phyloP scores from a whole-genome alignment of 805 yeast genomes.

The Wickerhamiella qilinensis region DNA sequence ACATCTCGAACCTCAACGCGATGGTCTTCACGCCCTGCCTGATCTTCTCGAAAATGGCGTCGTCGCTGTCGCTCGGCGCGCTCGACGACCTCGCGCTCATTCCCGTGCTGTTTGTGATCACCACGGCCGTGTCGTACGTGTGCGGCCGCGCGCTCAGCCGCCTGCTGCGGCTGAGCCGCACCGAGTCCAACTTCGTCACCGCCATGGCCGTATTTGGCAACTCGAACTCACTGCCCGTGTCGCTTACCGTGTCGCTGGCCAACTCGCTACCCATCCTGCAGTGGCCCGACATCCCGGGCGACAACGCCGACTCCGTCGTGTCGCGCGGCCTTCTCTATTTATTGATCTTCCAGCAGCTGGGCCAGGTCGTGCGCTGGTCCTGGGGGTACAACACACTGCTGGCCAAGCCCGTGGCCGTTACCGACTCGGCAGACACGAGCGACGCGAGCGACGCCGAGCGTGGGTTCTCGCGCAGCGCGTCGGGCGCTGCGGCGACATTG shows the following conservation, averaged over 20 bases:
- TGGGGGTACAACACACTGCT: conserved; percentile 54
- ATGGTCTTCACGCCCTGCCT: conserved; percentile 90
- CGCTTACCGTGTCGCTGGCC: conserved; percentile 58
- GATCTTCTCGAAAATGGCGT: conserved; percentile 67
- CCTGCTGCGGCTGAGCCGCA: conserved; percentile 41
- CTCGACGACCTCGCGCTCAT: conserved; percentile 67
- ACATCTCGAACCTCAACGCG: conserved; percentile 63
- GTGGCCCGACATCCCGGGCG: conserved; percentile 43
- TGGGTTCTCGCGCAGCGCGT: background rate
- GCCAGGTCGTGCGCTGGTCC: conserved; percentile 52
- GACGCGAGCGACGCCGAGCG: background rate
- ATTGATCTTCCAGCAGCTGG: conserved; percentile 48
- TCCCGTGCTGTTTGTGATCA: conserved; percentile 67
- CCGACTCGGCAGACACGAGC: conserved; percentile 1
- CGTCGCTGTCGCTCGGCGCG: conserved; percentile 53
- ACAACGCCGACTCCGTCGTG: conserved; percentile 40
- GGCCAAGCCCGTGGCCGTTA: conserved; percentile 25
- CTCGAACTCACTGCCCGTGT: conserved; percentile 87
- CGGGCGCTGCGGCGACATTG: background rate
- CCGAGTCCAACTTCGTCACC: conserved; percentile 79
- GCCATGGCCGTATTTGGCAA: conserved; percentile 97
- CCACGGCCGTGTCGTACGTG: conserved; percentile 58
- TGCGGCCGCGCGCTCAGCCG: conserved; percentile 44
- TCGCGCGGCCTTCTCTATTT: conserved; percentile 45
- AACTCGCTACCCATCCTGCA: conserved; percentile 39